Percentiles rank a stretch among this genome's conserved stretches.
These are phyloP conservation scores for Forsythia suspensa DNA, from an alignment of 257 asterid genomes.

Conservation along the genomic window DNA sequence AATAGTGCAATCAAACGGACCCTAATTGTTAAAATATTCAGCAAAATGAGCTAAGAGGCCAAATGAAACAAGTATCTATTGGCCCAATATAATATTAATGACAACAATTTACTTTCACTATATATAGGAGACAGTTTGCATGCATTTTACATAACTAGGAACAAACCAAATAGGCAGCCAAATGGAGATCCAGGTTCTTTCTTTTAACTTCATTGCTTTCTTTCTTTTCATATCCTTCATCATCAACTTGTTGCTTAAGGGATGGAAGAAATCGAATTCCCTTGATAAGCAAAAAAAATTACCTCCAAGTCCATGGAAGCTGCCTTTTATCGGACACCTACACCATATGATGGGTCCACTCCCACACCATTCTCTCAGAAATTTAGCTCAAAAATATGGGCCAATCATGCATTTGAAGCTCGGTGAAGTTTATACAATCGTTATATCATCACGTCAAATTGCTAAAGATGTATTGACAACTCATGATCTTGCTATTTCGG, in stretches of 20 bases:
- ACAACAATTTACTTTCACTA: not conserved
- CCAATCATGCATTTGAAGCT: not conserved
- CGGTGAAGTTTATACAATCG: slow-evolving; percentile 9
- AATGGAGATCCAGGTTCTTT: not conserved
- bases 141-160: not conserved
- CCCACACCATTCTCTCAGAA: not conserved
- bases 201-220: not conserved
- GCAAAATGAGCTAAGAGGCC: too few relatives aligned
- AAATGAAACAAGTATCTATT: too few relatives aligned
- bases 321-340: slow-evolving; percentile 10
- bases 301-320: not conserved
- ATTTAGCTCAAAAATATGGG: not conserved
- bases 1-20: too few relatives aligned
- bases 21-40: too few relatives aligned
- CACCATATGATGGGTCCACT: slow-evolving; percentile 17
- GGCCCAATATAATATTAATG: too few relatives aligned
- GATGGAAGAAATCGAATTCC: not conserved
- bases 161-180: not conserved
- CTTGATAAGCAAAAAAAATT: too few relatives aligned
- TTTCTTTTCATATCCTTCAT: too few relatives aligned
- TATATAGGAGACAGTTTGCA: not conserved
- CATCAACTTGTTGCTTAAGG: not conserved
- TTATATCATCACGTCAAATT: slow-evolving; percentile 12
- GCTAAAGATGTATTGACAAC: slow-evolving; percentile 15
- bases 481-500: not conserved